phyloP scores from a whole-genome alignment of 2,329 filamentous ascomycete genomes.

The Lojkania enalia region DNA sequence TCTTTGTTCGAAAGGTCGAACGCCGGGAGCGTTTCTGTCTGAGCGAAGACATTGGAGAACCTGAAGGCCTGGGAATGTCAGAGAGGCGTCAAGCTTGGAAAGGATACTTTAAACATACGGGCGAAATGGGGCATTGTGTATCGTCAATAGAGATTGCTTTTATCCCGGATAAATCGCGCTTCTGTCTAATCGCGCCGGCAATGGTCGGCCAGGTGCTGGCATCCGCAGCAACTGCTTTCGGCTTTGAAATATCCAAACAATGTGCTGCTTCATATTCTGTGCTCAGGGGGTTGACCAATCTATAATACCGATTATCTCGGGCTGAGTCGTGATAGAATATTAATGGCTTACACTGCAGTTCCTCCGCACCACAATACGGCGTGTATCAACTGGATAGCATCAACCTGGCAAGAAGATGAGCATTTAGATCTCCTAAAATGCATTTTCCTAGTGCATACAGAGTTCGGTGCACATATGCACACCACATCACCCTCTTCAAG shows the following conservation, averaged over 20 bases:
- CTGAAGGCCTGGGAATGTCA: slow-evolving; percentile 8
- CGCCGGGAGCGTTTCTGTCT: slow-evolving; percentile 10
- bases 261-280: slow-evolving; percentile 19
- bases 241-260: slow-evolving; percentile 18
- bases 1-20: slow-evolving; percentile 22
- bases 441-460: slow-evolving; percentile 8
- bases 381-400: slow-evolving; percentile 21
- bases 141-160: slow-evolving; percentile 14
- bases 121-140: slow-evolving; percentile 4
- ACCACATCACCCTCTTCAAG: slow-evolving; percentile 20
- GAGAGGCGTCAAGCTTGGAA: background rate
- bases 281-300: slow-evolving; percentile 20
- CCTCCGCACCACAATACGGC: slow-evolving; percentile 23
- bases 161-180: slow-evolving; percentile 1
- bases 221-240: slow-evolving; percentile 17
- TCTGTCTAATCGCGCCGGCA: slow-evolving; percentile 6
- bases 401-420: slow-evolving; percentile 12
- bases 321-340: background rate
- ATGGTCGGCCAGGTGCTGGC: slow-evolving; percentile 15
- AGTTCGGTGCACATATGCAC: slow-evolving; percentile 21
- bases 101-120: slow-evolving; percentile 8
- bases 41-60: slow-evolving; percentile 9
- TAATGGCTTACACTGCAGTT: slow-evolving; percentile 15
- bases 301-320: slow-evolving; percentile 1
- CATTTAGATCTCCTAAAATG: background rate